A percentile compares a stretch with the other conserved stretches of the same genome.
Conservation (phyloP, 306 rosid genomes). For the Canavalia ensiformis region DNA sequence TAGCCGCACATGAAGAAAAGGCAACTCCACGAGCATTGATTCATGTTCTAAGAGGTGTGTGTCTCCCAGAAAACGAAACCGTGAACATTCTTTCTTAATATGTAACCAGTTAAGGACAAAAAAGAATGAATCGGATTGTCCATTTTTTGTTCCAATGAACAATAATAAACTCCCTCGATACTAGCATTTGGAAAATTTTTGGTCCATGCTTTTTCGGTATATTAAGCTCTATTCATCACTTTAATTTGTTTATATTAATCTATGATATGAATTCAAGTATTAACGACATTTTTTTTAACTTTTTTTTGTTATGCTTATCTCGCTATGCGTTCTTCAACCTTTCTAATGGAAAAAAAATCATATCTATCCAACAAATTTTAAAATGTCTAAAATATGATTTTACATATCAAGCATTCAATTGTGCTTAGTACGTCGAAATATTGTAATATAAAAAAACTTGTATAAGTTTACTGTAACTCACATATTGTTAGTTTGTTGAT, state of each 20-base stretch:
- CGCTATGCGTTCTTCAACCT: neutral
- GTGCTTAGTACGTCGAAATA: too few relatives aligned
- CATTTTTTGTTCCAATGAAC: slow-evolving; percentile 39
- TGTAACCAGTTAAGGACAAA: slow-evolving; percentile 44
- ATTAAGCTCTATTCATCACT: slow-evolving; percentile 11
- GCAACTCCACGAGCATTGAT: slow-evolving; percentile 40
- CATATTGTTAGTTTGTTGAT: too few relatives aligned
- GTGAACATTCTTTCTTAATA: slow-evolving; percentile 17
- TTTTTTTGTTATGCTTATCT: neutral
- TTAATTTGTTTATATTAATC: slow-evolving; percentile 27
- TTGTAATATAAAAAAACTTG: too few relatives aligned
- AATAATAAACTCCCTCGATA: slow-evolving; percentile 46
- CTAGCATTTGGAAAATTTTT: slow-evolving; percentile 20
- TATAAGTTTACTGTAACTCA: too few relatives aligned
- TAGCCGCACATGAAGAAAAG: slow-evolving; percentile 49
- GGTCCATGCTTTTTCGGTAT: slow-evolving; percentile 31
- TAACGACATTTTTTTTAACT: neutral
- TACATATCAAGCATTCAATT: too few relatives aligned
- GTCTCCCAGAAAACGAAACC: slow-evolving; percentile 39
- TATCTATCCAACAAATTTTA: too few relatives aligned
- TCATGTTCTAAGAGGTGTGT: slow-evolving; percentile 41
- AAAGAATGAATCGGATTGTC: slow-evolving; percentile 42
- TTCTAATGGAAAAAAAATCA: neutral
- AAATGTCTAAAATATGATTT: too few relatives aligned
- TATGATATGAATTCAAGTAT: slow-evolving; percentile 7